Percentiles rank a stretch among this genome's conserved stretches.
phyloP scores from a whole-genome alignment of 768 basidiomycete genomes.

The Boletus vermiculosoides region DNA sequence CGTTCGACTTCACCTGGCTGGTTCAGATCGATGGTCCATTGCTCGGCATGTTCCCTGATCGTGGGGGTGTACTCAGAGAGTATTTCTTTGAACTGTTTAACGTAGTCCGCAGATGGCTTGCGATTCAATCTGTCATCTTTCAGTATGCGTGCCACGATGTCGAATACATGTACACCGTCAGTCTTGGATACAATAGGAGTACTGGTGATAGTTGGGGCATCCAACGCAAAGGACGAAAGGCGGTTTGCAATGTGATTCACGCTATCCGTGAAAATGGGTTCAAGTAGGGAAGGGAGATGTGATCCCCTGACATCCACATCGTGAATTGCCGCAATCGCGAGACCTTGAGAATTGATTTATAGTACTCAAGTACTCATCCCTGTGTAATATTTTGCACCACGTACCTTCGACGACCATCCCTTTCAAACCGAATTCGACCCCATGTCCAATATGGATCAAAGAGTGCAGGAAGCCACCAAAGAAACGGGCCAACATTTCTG shows the following conservation, averaged over 20 bases:
- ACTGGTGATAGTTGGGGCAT: background rate
- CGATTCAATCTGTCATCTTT: constrained; percentile 40
- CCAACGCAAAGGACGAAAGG: constrained; percentile 12
- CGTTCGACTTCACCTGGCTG: constrained; percentile 40
- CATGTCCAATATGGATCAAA: constrained; percentile 61
- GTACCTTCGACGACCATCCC: constrained; percentile 65
- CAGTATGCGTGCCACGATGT: constrained; percentile 51
- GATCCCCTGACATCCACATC: constrained; percentile 40
- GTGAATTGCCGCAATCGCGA: constrained; percentile 25
- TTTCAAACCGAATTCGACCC: constrained; percentile 59
- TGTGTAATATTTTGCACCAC: background rate
- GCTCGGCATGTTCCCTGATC: constrained; percentile 26
- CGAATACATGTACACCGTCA: constrained; percentile 37
- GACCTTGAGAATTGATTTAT: constrained; percentile 14
- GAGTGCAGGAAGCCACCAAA: constrained; percentile 54
- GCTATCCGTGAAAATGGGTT: background rate
- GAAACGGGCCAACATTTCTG: constrained; percentile 55
- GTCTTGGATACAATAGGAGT: background rate
- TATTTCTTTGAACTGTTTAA: constrained; percentile 13
- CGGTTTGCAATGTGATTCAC: constrained; percentile 1
- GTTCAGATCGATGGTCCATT: constrained; percentile 43
- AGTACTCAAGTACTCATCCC: background rate
- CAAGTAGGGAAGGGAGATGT: constrained; percentile 10
- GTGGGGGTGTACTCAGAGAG: background rate
- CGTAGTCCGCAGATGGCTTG: constrained; percentile 16